Evolutionary conservation across 257 asterid genomes (phyloP).

Genomic region (Nicotiana benthamiana): DNA sequence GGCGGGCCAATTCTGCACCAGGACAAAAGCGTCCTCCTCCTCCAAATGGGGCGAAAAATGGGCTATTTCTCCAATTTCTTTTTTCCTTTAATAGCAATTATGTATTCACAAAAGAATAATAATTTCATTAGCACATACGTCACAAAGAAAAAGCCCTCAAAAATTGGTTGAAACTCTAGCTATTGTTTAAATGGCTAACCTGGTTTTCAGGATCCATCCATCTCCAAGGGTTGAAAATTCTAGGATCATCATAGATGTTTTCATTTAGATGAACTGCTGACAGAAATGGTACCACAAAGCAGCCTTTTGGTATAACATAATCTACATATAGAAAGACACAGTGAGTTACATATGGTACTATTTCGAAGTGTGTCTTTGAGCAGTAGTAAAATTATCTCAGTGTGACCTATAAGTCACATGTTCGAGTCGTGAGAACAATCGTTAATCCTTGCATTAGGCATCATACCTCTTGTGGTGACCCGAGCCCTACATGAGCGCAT

Average conservation of each 20-base stretch:
- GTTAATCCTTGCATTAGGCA: too few species aligned
- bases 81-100: conserved; percentile 39
- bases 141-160: not conserved
- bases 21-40: conserved; percentile 93
- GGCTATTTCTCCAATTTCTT: conserved; percentile 79
- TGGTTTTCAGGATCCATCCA: conserved; percentile 79
- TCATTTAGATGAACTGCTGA: conserved; percentile 78
- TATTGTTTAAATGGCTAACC: conserved; percentile 25
- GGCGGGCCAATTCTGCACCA: conserved; percentile 93
- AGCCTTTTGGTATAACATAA: conserved; percentile 69
- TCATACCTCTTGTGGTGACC: too few species aligned
- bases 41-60: conserved; percentile 76
- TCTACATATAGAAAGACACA: conserved; percentile 30
- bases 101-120: not conserved
- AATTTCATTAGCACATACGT: not conserved
- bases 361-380: too few species aligned
- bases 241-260: conserved; percentile 47
- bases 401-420: too few species aligned
- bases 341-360: too few species aligned
- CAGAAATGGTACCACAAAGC: conserved; percentile 85
- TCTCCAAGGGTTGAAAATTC: conserved; percentile 82
- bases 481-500: too few species aligned
- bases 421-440: too few species aligned
- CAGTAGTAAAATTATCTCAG: too few species aligned
- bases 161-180: not conserved